A percentile compares a stretch with the other conserved stretches of the same genome.
Evolutionary conservation across 192 early-diverging fungal genomes (phyloP).

Genomic region (Backusella westeae): DNA sequence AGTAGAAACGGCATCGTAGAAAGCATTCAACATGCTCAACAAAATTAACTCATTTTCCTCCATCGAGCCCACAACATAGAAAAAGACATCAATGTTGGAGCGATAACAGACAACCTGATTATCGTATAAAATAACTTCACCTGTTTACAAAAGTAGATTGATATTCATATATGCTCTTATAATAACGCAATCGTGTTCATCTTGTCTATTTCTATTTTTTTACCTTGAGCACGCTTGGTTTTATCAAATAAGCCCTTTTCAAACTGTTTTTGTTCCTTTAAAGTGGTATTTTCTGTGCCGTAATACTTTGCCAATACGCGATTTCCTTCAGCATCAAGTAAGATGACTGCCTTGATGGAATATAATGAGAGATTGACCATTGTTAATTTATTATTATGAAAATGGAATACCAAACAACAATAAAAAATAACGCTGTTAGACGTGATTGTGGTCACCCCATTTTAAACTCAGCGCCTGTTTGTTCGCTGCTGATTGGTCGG

Average conservation of each 20-base stretch:
- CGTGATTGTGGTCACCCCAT: not conserved
- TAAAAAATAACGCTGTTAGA: not conserved
- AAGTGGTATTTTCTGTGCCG: constrained; percentile 41
- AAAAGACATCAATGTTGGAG: constrained; percentile 80
- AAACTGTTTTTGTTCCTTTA: constrained; percentile 88
- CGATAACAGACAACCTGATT: constrained; percentile 89
- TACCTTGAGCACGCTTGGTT: constrained; percentile 79
- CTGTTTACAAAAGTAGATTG: constrained; percentile 35
- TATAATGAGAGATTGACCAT: constrained; percentile 86
- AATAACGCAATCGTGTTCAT: not conserved
- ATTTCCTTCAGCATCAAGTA: constrained; percentile 92
- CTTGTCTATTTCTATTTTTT: not conserved
- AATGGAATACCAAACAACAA: not conserved
- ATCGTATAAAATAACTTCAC: constrained; percentile 93
- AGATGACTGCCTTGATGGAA: constrained; percentile 82
- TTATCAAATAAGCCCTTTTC: constrained; percentile 92
- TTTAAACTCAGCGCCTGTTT: not conserved
- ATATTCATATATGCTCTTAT: not conserved
- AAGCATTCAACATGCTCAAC: constrained; percentile 68
- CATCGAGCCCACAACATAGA: constrained; percentile 86
- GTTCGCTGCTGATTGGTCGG: not conserved
- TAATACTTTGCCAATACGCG: constrained; percentile 95
- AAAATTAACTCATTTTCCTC: constrained; percentile 97
- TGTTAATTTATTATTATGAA: not conserved
- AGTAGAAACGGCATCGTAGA: constrained; percentile 82